Conservation (phyloP, 257 asterid species). For the Vinca minor region DNA sequence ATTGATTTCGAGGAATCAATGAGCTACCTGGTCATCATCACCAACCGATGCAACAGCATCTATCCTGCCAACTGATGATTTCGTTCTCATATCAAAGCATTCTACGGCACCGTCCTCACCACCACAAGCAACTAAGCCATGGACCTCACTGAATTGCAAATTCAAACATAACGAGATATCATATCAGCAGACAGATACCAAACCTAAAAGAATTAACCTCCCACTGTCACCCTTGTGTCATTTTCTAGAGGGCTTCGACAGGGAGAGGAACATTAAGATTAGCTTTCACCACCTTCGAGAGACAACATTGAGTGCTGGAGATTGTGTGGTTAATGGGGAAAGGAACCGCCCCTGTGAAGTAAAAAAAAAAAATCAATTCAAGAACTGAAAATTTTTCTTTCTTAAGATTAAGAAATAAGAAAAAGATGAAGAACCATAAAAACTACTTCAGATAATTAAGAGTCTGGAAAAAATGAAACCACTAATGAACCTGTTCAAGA, state of each 20-base stretch:
- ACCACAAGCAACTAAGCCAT: conserved; percentile 85
- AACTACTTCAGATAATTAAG: background rate
- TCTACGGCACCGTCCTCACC: conserved; percentile 96
- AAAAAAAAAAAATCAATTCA: conserved; percentile 8
- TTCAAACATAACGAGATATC: background rate
- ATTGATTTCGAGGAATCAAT: background rate
- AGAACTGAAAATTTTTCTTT: background rate
- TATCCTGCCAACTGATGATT: conserved; percentile 79
- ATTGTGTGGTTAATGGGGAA: conserved; percentile 71
- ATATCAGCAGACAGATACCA: conserved; percentile 1
- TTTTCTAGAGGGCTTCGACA: background rate
- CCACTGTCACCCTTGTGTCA: background rate
- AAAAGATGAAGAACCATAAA: background rate
- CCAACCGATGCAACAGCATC: conserved; percentile 38
- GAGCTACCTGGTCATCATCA: conserved; percentile 68
- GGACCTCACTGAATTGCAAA: conserved; percentile 51
- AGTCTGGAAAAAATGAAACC: conserved; percentile 7
- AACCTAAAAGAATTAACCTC: conserved; percentile 3
- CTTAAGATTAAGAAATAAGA: background rate
- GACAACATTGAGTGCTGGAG: conserved; percentile 91
- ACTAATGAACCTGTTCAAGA: conserved; percentile 63
- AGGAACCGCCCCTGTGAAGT: conserved; percentile 75
- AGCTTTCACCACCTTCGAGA: conserved; percentile 52
- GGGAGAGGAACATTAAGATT: conserved; percentile 3
- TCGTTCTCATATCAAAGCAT: conserved; percentile 89